phyloP scores from a whole-genome alignment of 2,329 filamentous ascomycete species.

The Aspergillus sp. region DNA sequence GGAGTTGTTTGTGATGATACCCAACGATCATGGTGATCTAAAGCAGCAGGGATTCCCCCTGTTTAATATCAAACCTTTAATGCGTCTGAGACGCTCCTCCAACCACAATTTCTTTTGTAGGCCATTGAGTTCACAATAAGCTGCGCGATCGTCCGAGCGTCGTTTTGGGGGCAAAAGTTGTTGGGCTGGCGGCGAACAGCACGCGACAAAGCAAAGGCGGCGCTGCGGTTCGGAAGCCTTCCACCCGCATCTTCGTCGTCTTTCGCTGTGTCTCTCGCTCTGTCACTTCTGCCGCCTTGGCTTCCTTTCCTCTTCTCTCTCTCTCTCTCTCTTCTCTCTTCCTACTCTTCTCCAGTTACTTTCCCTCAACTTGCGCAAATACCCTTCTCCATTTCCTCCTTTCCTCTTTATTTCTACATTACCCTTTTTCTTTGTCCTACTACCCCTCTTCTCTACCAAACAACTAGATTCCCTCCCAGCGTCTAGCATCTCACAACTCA shows the following conservation, averaged over 20 bases:
- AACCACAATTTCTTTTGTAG: neutral
- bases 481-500: conserved; percentile 9
- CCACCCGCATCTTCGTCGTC: conserved; percentile 33
- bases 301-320: conserved; percentile 19
- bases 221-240: conserved; percentile 34
- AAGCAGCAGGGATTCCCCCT: neutral
- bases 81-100: neutral
- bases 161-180: neutral
- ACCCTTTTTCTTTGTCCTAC: conserved; percentile 9
- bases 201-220: conserved; percentile 26
- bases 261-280: conserved; percentile 9
- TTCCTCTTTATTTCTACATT: conserved; percentile 8
- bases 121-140: neutral
- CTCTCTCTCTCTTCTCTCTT: conserved; percentile 11
- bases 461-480: neutral
- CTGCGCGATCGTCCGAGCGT: neutral
- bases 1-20: conserved; percentile 18
- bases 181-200: conserved; percentile 9
- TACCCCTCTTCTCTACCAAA: neutral
- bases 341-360: conserved; percentile 8
- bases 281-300: conserved; percentile 16
- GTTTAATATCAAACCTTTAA: neutral
- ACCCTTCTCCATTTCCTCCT: conserved; percentile 1
- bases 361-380: conserved; percentile 3
- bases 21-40: conserved; percentile 9